These are phyloP conservation scores for Setomelanomma holmii DNA, from an alignment of 2,329 filamentous ascomycete genomes.

Conservation along the genomic window DNA sequence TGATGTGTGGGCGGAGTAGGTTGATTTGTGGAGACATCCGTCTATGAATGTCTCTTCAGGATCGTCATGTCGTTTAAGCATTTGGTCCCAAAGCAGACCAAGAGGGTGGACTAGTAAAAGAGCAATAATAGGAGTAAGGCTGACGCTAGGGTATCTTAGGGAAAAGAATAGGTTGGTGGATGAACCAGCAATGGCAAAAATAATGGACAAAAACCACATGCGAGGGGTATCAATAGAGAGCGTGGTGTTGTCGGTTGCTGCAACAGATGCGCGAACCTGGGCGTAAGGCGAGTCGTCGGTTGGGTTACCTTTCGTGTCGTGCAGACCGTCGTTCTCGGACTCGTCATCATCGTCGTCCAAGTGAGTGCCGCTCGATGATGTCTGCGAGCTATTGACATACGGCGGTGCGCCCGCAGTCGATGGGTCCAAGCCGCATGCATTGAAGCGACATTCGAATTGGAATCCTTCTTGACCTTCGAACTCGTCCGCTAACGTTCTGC, in stretches of 20 bases:
- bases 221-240: constrained; percentile 87
- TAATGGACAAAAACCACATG: constrained; percentile 82
- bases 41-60: constrained; percentile 64
- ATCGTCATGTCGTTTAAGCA: constrained; percentile 68
- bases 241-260: constrained; percentile 75
- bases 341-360: constrained; percentile 32
- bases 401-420: constrained; percentile 27
- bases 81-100: constrained; percentile 77
- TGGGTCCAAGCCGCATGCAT: constrained; percentile 32
- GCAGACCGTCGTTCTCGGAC: constrained; percentile 46
- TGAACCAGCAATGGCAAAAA: constrained; percentile 82
- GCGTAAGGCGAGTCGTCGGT: constrained; percentile 77
- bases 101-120: constrained; percentile 84
- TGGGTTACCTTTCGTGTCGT: constrained; percentile 55
- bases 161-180: constrained; percentile 90
- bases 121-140: constrained; percentile 87
- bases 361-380: constrained; percentile 39
- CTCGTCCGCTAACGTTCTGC: constrained; percentile 31
- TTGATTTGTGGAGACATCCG: constrained; percentile 55
- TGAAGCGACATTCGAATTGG: constrained; percentile 44
- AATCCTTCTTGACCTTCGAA: constrained; percentile 36
- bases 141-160: constrained; percentile 86
- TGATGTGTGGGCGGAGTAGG: constrained; percentile 14
- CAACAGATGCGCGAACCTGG: constrained; percentile 80
- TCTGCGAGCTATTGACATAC: constrained; percentile 32